Evolutionary conservation across 805 yeast species (phyloP).

Genomic region (Yamadazyma ubonensis): DNA sequence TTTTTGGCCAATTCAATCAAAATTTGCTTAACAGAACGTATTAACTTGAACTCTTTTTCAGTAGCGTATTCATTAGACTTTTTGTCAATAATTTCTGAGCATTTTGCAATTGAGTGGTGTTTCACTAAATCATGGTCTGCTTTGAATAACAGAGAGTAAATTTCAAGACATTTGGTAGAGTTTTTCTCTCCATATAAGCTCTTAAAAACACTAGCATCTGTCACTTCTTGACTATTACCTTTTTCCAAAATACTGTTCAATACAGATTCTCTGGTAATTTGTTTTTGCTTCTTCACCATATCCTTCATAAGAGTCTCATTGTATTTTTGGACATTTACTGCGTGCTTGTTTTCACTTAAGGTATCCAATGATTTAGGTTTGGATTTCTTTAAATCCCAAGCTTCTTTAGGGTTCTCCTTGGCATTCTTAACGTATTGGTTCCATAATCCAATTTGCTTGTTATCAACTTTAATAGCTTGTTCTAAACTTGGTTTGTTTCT

Average conservation of each 20-base stretch:
- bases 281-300: constrained; percentile 43
- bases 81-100: constrained; percentile 28
- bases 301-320: constrained; percentile 40
- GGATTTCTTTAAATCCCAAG: constrained; percentile 51
- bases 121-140: constrained; percentile 27
- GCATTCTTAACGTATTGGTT: constrained; percentile 67
- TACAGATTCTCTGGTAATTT: constrained; percentile 46
- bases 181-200: constrained; percentile 28
- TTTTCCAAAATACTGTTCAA: constrained; percentile 42
- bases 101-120: constrained; percentile 19
- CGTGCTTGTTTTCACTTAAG: constrained; percentile 16
- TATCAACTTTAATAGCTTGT: constrained; percentile 67
- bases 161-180: constrained; percentile 36
- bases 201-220: constrained; percentile 31
- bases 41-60: constrained; percentile 30
- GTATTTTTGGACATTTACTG: constrained; percentile 23
- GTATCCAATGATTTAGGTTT: constrained; percentile 39
- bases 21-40: constrained; percentile 33
- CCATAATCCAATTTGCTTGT: constrained; percentile 71
- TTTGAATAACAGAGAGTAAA: constrained; percentile 27
- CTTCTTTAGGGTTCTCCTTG: constrained; percentile 52
- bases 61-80: constrained; percentile 35
- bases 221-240: constrained; percentile 24
- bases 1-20: constrained; percentile 36
- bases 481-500: constrained; percentile 74